A percentile compares a stretch with the other conserved stretches of the same genome.
Evolutionary conservation across 768 basidiomycete genomes (phyloP).

Genomic region (Naematelia encephala): DNA sequence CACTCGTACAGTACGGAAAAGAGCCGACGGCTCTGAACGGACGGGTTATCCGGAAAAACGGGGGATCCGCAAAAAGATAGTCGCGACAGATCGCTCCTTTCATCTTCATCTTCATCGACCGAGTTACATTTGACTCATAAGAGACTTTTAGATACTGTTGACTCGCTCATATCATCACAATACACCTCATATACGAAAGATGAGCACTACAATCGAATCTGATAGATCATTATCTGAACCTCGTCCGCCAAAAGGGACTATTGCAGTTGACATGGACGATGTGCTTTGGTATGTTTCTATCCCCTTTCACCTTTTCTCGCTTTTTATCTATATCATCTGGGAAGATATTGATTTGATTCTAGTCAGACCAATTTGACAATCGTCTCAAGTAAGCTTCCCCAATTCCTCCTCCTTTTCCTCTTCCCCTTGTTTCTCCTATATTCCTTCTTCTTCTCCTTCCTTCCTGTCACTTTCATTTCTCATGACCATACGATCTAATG

Average conservation of each 20-base stretch:
- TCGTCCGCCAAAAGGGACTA: conserved; percentile 28
- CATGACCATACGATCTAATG: not conserved
- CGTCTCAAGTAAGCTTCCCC: conserved; percentile 31
- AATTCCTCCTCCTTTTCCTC: not conserved
- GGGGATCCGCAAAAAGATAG: too few species aligned
- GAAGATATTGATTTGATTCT: conserved; percentile 2
- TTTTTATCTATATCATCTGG: too few species aligned
- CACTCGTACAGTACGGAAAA: too few species aligned
- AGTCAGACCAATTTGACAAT: conserved; percentile 43
- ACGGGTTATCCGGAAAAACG: too few species aligned
- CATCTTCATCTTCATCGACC: too few species aligned
- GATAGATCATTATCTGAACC: not conserved
- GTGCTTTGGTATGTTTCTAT: conserved; percentile 38
- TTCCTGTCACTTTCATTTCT: not conserved
- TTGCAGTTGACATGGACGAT: conserved; percentile 51
- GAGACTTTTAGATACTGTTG: too few species aligned
- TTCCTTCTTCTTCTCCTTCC: not conserved
- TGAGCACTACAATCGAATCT: not conserved
- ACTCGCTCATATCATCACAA: too few species aligned
- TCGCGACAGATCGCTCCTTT: too few species aligned
- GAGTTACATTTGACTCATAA: too few species aligned
- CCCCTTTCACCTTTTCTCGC: not conserved
- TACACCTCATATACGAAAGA: too few species aligned
- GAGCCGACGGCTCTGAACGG: too few species aligned
- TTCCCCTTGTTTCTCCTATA: not conserved